Base-by-base conservation (phyloP, 2,329 filamentous ascomycete species). In the Trichoderma oligosporum region DNA sequence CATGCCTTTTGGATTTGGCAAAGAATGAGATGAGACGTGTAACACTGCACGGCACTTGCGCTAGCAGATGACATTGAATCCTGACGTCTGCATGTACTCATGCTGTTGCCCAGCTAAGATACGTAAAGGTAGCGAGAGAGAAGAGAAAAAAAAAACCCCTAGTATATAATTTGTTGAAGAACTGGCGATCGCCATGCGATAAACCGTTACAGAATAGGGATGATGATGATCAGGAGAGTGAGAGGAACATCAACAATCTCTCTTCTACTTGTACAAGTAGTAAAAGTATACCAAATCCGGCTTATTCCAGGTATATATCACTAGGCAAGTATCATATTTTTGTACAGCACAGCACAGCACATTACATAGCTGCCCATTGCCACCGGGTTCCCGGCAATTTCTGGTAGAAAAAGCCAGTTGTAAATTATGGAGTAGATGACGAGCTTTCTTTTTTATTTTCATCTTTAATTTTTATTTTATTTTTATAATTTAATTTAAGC, bases 61-160 rank as follows among this genome's bases (percentile, higher is more conserved):
- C 41, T 46, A 46, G 41, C 51, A 55, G 41, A 25, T 27, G 31
- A 27, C 51, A 55, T 46, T 48, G n/a, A 29, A 48, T 48, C 46
- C 51, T 55, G 51, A 55, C 51, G 41, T 55, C 41, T 55, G 27
- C 22, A 45, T 46, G 51, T 18, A 46, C 41, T 45, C 41, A 46
- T 18, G 29, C 39, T 41, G 11, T 22, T 7, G 51, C 39, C 29
- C n/a, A n/a, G n/a, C n/a, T n/a, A n/a, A n/a, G n/a, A n/a, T n/a
- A n/a, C n/a, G n/a, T n/a, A n/a, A n/a, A n/a, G n/a, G n/a, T n/a
- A n/a, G n/a, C n/a, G n/a, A n/a, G n/a, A n/a, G n/a, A n/a, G n/a
- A n/a, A n/a, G n/a, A n/a, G n/a, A n/a, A n/a, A n/a, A n/a, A n/a
- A n/a, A n/a, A n/a, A n/a, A n/a, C n/a, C n/a, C n/a, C n/a, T 12